phyloP scores from a whole-genome alignment of 2,329 filamentous ascomycete species.

The Cadophora sp. region DNA sequence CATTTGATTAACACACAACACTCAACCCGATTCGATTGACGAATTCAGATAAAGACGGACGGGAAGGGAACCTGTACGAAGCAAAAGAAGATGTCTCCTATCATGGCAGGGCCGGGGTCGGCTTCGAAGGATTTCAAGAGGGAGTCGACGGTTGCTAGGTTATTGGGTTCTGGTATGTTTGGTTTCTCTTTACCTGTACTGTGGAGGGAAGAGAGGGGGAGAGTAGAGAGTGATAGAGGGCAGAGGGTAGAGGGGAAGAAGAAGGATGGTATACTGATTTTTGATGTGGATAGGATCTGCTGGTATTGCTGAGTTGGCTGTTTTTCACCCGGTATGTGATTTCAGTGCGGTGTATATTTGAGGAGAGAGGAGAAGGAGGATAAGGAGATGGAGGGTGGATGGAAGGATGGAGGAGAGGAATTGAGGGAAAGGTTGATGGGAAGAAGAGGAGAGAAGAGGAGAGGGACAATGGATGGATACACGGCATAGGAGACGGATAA shows the following conservation, averaged over 20 bases:
- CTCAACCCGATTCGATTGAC: too few species aligned
- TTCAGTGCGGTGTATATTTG: neutral
- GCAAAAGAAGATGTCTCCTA: constrained; percentile 33
- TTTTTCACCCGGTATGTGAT: constrained; percentile 89
- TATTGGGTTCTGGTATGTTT: constrained; percentile 84
- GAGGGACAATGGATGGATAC: neutral
- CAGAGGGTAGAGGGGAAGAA: too few species aligned
- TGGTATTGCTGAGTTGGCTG: constrained; percentile 89
- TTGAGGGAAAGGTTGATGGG: neutral
- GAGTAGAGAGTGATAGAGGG: constrained; percentile 27
- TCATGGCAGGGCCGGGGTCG: constrained; percentile 40
- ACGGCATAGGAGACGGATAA: neutral
- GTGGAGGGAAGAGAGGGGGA: too few species aligned
- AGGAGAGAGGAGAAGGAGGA: neutral
- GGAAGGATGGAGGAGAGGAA: neutral
- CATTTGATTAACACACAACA: too few species aligned
- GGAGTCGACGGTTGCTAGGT: constrained; percentile 87
- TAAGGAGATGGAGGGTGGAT: neutral
- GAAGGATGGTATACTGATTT: too few species aligned
- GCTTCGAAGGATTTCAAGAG: constrained; percentile 68
- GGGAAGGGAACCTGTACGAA: neutral
- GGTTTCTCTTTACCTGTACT: too few species aligned
- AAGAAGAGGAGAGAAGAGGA: neutral
- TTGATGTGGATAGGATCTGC: constrained; percentile 87
- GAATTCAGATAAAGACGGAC: too few species aligned